These are phyloP conservation scores for Aspergillus viridinutans DNA, from an alignment of 2,329 filamentous ascomycete genomes.

Conservation along the genomic window DNA sequence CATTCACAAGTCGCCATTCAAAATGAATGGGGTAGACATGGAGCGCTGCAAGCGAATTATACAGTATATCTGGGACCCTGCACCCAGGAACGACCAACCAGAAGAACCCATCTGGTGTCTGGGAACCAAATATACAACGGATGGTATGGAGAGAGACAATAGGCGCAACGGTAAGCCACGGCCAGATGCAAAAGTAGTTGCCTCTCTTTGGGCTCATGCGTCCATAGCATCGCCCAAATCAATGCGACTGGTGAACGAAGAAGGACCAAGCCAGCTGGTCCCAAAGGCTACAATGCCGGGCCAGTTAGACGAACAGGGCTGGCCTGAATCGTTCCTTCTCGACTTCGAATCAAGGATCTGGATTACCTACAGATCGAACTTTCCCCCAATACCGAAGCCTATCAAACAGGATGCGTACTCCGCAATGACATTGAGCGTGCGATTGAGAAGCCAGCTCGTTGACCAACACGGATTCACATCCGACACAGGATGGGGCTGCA, in stretches of 20 bases:
- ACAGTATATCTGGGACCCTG: constrained; percentile 88
- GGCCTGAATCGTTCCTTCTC: constrained; percentile 80
- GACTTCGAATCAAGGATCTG: constrained; percentile 92
- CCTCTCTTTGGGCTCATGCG: background rate
- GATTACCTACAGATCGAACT: constrained; percentile 93
- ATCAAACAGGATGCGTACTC: constrained; percentile 66
- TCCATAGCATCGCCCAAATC: background rate
- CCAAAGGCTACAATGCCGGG: constrained; percentile 2
- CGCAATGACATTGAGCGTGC: constrained; percentile 76
- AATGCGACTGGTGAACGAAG: background rate
- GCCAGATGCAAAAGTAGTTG: background rate
- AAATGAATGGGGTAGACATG: constrained; percentile 67
- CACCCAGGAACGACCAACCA: constrained; percentile 73
- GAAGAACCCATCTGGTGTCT: constrained; percentile 81
- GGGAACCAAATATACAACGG: constrained; percentile 52
- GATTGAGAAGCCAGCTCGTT: constrained; percentile 72
- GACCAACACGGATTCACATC: constrained; percentile 82
- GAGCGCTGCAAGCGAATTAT: constrained; percentile 77
- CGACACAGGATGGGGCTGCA: constrained; percentile 96
- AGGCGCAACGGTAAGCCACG: constrained; percentile 2
- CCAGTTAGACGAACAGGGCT: constrained; percentile 47
- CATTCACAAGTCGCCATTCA: background rate
- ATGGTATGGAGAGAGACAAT: background rate
- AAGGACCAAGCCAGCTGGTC: background rate
- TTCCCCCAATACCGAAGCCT: constrained; percentile 75